phyloP scores from a whole-genome alignment of 192 early-diverging fungal species.

The Dimargaris cristalligena region DNA sequence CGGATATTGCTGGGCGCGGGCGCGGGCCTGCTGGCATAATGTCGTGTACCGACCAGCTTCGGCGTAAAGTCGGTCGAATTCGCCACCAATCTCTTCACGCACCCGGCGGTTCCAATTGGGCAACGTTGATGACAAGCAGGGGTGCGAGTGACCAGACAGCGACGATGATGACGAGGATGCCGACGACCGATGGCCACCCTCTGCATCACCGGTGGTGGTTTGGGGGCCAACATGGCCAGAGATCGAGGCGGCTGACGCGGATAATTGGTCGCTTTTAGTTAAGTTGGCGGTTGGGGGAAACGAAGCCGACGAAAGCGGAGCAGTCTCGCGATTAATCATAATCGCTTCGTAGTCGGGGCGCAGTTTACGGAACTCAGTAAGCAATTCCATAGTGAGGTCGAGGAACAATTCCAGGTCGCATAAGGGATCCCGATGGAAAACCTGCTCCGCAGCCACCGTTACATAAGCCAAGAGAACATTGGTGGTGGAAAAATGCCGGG shows the following conservation, averaged over 20 bases:
- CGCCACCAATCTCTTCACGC: constrained; percentile 31
- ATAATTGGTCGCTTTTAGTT: too few species aligned
- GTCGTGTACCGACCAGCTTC: not conserved
- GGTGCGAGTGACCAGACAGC: constrained; percentile 5
- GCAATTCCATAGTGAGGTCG: constrained; percentile 22
- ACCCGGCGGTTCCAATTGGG: constrained; percentile 20
- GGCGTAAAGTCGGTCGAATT: constrained; percentile 31
- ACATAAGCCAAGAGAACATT: constrained; percentile 27
- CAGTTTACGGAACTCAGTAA: constrained; percentile 30
- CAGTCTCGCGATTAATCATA: constrained; percentile 19
- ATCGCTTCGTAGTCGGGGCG: constrained; percentile 31
- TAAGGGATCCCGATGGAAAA: constrained; percentile 23
- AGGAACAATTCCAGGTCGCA: constrained; percentile 29
- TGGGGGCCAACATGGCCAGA: too few species aligned
- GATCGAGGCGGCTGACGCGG: too few species aligned
- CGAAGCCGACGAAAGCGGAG: too few species aligned
- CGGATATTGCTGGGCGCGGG: not conserved
- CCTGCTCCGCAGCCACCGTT: constrained; percentile 22
- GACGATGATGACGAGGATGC: too few species aligned
- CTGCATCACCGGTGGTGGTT: too few species aligned
- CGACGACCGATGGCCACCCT: too few species aligned
- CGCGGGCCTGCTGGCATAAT: not conserved
- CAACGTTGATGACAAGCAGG: not conserved
- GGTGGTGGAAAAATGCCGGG: too few species aligned
- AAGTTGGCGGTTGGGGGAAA: too few species aligned